Base-by-base conservation (phyloP, 768 basidiomycete genomes). In the Cystoderma amianthinum region DNA sequence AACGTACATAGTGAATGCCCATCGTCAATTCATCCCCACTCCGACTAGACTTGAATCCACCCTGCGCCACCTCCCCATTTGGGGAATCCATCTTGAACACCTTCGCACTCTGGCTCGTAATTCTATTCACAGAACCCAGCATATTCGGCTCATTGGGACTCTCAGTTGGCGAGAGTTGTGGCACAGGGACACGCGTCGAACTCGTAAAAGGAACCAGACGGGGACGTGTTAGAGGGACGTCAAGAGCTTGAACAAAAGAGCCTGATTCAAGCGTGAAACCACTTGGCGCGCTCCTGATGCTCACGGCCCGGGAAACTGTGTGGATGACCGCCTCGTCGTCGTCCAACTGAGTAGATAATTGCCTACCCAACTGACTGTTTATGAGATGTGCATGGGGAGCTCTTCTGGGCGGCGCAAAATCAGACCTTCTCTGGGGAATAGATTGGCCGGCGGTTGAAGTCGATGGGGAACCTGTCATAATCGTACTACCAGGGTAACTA, bases 131-230 rank as follows among this genome's bases (percentile, higher is more conserved):
- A n/a, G 53, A 55, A 53, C 60, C 9, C 18, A n/a, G n/a, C 17
- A 16, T 7, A 9, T 36, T n/a, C 18, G 7, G 7, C 6, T n/a
- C n/a, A 19, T 36, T 17, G 7, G n/a, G n/a, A 7, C n/a, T 17
- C 9, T 7, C 7, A 9, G 24, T 53, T 46, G 40, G 70, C 51
- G 45, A 72, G 53, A 48, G 69, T 48, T 71, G 67, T 17, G 82
- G 80, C 1, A 76, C 67, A 15, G 83, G 82, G 18, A 83, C 81
- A 15, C 80, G 77, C 15, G 72, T 70, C 12, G 80, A 77, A 46
- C 74, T 76, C 5, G 79, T 84, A 54, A 88, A 86, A 19, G 80
- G 84, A 23, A 85, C 81, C 21, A 87, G 58, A 22, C 82, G 74
- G 23, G 84, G 81, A 11, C 74, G 55, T 25, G 53, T 64, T 16